phyloP scores from a whole-genome alignment of 2,329 filamentous ascomycete genomes.

The Ascochyta lentis region DNA sequence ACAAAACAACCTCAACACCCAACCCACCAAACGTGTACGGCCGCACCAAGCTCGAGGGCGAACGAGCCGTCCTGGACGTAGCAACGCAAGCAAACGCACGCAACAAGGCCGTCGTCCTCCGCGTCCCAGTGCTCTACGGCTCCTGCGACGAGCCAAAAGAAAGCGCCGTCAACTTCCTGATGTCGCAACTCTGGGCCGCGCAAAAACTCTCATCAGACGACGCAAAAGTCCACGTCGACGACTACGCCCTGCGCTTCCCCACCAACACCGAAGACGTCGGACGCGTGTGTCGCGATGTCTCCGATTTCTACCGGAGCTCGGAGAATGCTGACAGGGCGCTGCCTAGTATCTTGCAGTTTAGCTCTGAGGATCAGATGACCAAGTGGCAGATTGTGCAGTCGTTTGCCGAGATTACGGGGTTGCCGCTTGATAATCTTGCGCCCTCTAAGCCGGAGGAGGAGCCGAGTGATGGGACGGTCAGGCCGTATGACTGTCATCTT shows the following conservation, averaged over 20 bases:
- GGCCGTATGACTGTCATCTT: conserved; percentile 88
- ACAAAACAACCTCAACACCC: conserved; percentile 68
- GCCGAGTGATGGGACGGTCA: conserved; percentile 73
- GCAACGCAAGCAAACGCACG: conserved; percentile 44
- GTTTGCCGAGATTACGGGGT: conserved; percentile 79
- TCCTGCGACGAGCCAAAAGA: conserved; percentile 70
- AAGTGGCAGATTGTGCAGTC: conserved; percentile 87
- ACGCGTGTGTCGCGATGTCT: conserved; percentile 77
- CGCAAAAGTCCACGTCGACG: conserved; percentile 73
- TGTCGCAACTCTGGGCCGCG: conserved; percentile 77
- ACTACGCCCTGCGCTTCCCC: conserved; percentile 84
- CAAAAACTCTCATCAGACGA: conserved; percentile 61
- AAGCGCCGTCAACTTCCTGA: conserved; percentile 81
- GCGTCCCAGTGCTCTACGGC: conserved; percentile 86
- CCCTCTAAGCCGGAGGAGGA: conserved; percentile 65
- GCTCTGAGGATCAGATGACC: conserved; percentile 83
- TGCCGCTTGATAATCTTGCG: conserved; percentile 72
- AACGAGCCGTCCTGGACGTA: conserved; percentile 71
- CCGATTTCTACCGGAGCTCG: conserved; percentile 65
- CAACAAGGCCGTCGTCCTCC: conserved; percentile 65
- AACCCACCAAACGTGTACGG: conserved; percentile 81
- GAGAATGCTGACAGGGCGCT: conserved; percentile 55
- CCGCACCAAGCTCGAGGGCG: conserved; percentile 74
- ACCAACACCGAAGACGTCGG: conserved; percentile 89
- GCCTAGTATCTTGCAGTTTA: conserved; percentile 80